Conservation (phyloP, 169 alveolate genomes). For the Cryptosporidium parvum region DNA sequence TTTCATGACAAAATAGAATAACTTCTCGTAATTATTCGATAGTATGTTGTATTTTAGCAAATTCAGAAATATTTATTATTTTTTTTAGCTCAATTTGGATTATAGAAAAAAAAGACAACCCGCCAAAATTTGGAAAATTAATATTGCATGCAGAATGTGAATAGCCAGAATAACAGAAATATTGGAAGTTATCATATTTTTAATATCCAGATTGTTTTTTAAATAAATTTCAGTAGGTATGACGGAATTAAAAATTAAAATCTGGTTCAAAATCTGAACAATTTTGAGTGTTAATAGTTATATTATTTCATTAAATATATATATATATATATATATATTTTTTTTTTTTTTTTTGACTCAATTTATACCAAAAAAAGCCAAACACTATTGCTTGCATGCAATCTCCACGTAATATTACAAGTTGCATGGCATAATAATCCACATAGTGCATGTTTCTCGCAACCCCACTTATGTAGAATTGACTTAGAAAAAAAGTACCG, state of each 20-base stretch:
- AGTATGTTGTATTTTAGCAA: background rate
- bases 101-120: background rate
- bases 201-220: background rate
- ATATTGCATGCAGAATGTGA: background rate
- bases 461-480: conserved; percentile 1
- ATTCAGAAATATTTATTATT: background rate
- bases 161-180: background rate
- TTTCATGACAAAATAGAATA: background rate
- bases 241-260: too few relatives aligned
- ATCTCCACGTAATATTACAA: background rate
- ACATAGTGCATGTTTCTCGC: conserved; percentile 14
- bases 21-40: background rate
- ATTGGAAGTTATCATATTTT: too few relatives aligned
- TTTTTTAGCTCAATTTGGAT: background rate
- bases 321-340: too few relatives aligned
- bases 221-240: too few relatives aligned
- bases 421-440: background rate
- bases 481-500: background rate
- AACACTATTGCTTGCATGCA: background rate
- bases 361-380: too few relatives aligned
- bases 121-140: conserved; percentile 16
- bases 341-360: background rate
- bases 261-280: too few relatives aligned
- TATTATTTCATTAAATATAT: too few relatives aligned
- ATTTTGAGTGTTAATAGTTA: background rate